Evolutionary conservation across 2,329 filamentous ascomycete species (phyloP).

Genomic region (Aspergillus versicolor): DNA sequence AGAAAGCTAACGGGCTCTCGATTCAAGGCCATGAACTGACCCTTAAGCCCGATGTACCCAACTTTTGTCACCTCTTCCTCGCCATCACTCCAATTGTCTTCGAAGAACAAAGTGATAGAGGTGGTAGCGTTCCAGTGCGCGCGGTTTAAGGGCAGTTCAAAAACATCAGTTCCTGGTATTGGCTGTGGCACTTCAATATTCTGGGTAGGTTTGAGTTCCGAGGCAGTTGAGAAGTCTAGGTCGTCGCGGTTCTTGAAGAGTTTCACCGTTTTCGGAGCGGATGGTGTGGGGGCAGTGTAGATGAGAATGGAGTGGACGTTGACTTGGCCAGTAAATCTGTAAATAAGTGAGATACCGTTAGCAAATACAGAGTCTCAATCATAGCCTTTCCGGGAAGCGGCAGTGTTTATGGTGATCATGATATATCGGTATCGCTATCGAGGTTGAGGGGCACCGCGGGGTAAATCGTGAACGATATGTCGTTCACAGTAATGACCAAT

Average conservation of each 20-base stretch:
- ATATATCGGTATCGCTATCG: background rate
- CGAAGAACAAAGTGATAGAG: constrained; percentile 79
- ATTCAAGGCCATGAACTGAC: constrained; percentile 86
- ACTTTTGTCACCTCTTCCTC: constrained; percentile 78
- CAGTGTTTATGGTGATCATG: background rate
- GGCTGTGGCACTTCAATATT: constrained; percentile 75
- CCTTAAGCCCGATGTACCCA: constrained; percentile 86
- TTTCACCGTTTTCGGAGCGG: constrained; percentile 78
- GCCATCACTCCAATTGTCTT: constrained; percentile 81
- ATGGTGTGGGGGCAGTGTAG: constrained; percentile 69
- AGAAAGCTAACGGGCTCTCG: constrained; percentile 80
- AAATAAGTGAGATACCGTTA: background rate
- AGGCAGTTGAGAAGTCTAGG: constrained; percentile 77
- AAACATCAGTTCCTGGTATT: constrained; percentile 59
- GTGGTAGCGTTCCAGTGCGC: constrained; percentile 85
- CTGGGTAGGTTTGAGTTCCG: constrained; percentile 70
- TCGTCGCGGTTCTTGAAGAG: constrained; percentile 84
- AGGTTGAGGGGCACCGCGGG: constrained; percentile 23
- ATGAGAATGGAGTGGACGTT: constrained; percentile 88
- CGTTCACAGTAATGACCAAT: background rate
- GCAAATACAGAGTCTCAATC: background rate
- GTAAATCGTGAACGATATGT: constrained; percentile 7
- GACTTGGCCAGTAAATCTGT: constrained; percentile 86
- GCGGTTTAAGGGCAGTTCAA: constrained; percentile 85
- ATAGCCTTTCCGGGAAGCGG: background rate